These are phyloP conservation scores for Polyporus tsugae DNA, from an alignment of 1,284 basidiomycete genomes.

Conservation along the genomic window DNA sequence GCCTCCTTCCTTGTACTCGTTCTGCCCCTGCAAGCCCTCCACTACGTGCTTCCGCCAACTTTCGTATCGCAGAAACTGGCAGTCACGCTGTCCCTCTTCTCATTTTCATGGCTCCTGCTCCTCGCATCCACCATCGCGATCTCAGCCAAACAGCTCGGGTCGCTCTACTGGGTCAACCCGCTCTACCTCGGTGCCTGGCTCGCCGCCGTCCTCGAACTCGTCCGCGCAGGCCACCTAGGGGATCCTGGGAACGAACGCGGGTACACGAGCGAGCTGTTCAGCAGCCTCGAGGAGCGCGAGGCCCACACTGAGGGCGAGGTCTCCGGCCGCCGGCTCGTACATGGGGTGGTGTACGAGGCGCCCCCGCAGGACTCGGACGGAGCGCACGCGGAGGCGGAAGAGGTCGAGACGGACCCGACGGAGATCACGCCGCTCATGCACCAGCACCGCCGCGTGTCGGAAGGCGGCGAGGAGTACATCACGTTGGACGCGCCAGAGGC, in stretches of 20 bases:
- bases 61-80: conserved; percentile 42
- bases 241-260: conserved; percentile 31
- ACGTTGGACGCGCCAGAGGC: conserved; percentile 24
- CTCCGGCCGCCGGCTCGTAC: conserved; percentile 28
- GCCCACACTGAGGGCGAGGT: conserved; percentile 26
- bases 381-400: conserved; percentile 33
- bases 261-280: conserved; percentile 28
- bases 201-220: conserved; percentile 22
- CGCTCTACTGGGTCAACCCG: conserved; percentile 59
- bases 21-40: conserved; percentile 48
- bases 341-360: conserved; percentile 33
- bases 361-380: conserved; percentile 26
- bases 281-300: conserved; percentile 25
- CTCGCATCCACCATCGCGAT: conserved; percentile 56
- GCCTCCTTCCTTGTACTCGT: conserved; percentile 59
- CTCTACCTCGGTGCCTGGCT: conserved; percentile 35
- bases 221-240: conserved; percentile 22
- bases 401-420: conserved; percentile 51
- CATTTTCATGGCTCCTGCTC: conserved; percentile 65
- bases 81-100: conserved; percentile 44
- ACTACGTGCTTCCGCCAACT: conserved; percentile 39
- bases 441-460: conserved; percentile 38
- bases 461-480: conserved; percentile 37
- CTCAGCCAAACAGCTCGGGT: conserved; percentile 54
- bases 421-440: conserved; percentile 60